phyloP scores from a whole-genome alignment of 441 rosid genomes.

The Metrosideros polymorpha region DNA sequence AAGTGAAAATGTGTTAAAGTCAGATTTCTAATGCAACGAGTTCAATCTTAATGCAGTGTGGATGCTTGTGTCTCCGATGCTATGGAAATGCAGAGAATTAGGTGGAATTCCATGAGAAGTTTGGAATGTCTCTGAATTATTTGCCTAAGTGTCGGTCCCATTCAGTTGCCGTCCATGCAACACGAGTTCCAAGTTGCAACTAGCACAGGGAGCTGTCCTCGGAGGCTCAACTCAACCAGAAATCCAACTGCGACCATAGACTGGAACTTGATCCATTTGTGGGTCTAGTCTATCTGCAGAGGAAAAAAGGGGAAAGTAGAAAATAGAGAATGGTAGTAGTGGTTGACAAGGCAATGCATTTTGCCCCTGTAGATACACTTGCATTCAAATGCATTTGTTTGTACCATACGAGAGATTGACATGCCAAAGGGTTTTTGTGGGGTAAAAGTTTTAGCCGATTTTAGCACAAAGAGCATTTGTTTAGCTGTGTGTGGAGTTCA shows the following conservation, averaged over 20 bases:
- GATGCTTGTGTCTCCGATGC: constrained; percentile 80
- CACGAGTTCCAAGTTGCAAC: not conserved
- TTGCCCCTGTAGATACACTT: not conserved
- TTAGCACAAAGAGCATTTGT: not conserved
- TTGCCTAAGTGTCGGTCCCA: not conserved
- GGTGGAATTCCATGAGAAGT: constrained; percentile 23
- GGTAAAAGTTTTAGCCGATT: not conserved
- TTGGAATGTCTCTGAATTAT: not conserved
- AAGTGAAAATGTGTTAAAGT: not conserved
- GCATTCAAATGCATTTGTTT: not conserved
- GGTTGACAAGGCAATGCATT: not conserved
- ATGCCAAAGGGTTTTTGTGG: not conserved
- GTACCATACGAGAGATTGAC: not conserved
- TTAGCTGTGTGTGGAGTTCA: not conserved
- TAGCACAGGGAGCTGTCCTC: not conserved
- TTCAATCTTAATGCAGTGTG: constrained; percentile 50
- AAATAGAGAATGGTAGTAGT: not conserved
- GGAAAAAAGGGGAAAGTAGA: not conserved
- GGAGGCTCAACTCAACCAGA: not conserved
- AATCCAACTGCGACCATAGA: not conserved
- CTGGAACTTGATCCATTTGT: not conserved
- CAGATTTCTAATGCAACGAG: not conserved
- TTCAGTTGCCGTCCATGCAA: not conserved
- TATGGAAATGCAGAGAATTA: constrained; percentile 44
- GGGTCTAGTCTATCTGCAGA: not conserved